Percentiles rank a stretch among this genome's conserved stretches.
phyloP scores from a whole-genome alignment of 805 yeast genomes.

The Starmera dryadoides region DNA sequence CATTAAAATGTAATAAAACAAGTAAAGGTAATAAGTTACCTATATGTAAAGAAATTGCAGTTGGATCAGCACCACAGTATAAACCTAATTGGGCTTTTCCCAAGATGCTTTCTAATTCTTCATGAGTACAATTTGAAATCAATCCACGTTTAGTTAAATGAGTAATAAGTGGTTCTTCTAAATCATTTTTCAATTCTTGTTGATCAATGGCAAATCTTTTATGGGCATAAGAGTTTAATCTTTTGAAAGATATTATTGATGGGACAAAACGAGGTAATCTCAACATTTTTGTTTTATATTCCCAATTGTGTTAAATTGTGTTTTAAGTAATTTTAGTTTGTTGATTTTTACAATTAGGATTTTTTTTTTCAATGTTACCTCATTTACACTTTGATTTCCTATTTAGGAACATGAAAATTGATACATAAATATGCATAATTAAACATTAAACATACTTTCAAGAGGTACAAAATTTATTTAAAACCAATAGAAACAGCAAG shows the following conservation, averaged over 20 bases:
- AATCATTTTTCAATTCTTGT: constrained; percentile 19
- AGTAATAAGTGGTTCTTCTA: constrained; percentile 29
- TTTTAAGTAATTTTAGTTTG: too few relatives aligned
- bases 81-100: constrained; percentile 39
- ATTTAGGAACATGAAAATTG: too few relatives aligned
- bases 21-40: constrained; percentile 88
- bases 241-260: constrained; percentile 2
- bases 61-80: constrained; percentile 96
- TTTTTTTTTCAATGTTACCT: too few relatives aligned
- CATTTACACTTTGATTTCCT: too few relatives aligned
- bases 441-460: too few relatives aligned
- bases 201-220: constrained; percentile 13
- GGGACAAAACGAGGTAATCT: not conserved
- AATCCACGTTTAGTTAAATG: constrained; percentile 41
- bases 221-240: constrained; percentile 1
- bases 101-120: constrained; percentile 19
- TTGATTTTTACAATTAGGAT: too few relatives aligned
- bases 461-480: too few relatives aligned
- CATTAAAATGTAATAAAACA: constrained; percentile 73
- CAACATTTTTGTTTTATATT: not conserved
- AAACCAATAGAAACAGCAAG: too few relatives aligned
- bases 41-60: constrained; percentile 81
- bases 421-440: too few relatives aligned
- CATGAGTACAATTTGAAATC: constrained; percentile 32
- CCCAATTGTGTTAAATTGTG: too few relatives aligned